These are phyloP conservation scores for Digitaria exilis DNA, from an alignment of 202 grass and related monocot genomes.

Conservation along the genomic window DNA sequence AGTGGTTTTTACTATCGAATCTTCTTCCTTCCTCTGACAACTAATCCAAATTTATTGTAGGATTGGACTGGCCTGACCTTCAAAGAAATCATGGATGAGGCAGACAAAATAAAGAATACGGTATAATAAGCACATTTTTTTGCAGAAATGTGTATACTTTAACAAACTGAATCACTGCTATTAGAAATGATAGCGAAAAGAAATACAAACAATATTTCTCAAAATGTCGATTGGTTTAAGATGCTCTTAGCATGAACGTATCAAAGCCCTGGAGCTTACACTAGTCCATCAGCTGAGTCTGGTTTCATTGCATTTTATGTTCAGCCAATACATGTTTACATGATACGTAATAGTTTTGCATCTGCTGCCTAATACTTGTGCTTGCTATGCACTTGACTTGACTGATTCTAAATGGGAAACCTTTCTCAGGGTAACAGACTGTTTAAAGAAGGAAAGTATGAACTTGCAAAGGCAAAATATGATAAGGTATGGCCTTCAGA, in stretches of 20 bases:
- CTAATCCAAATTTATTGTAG: constrained; percentile 52
- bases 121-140: constrained; percentile 56
- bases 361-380: not conserved
- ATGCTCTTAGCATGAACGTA: constrained; percentile 17
- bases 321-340: constrained; percentile 18
- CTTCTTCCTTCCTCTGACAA: constrained; percentile 25
- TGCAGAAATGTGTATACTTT: constrained; percentile 11
- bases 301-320: too few species aligned
- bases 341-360: constrained; percentile 11
- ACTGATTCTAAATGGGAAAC: not conserved
- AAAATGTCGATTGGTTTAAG: constrained; percentile 32
- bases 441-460: constrained; percentile 97
- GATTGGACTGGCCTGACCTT: constrained; percentile 97
- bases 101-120: constrained; percentile 84
- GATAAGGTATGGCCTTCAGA: constrained; percentile 68
- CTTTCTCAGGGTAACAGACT: constrained; percentile 86
- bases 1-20: constrained; percentile 13
- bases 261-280: not conserved
- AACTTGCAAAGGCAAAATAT: constrained; percentile 96
- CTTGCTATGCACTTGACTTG: not conserved
- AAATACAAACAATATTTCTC: constrained; percentile 29
- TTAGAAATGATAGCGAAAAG: constrained; percentile 18
- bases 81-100: constrained; percentile 94
- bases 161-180: constrained; percentile 18
- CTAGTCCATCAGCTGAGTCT: not conserved